Evolutionary conservation across 169 alveolate species (phyloP), one percentile per base, ranked within the genome.

Genomic region (Theileria annulata): DNA sequence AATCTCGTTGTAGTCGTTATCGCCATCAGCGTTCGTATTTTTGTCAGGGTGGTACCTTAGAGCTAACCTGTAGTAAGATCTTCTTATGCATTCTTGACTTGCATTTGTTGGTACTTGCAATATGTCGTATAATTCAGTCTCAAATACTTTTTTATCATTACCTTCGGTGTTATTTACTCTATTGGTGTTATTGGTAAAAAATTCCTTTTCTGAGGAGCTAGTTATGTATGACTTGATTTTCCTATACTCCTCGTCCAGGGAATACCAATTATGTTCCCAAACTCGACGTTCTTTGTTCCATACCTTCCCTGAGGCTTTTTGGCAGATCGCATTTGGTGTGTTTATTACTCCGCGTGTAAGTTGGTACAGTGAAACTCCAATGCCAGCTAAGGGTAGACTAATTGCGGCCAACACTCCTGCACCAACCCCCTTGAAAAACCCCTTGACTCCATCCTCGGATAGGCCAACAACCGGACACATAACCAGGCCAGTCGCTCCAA

Each of bases 41-140:
- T 96, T 95, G 81, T 96, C 99, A 10, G 99, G 99, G 81, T 96
- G 99, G 78, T 90, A 93, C 85, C 93, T 88, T 72, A 92, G 86
- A 9, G 98, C 98, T 31, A 92, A 87, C 72, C 92, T 91, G 76
- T 95, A 95, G 77, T 95, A 95, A 56, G 88, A 93, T 23, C 95
- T 67, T 63, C 95, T 88, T 35, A 89, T 89, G 69, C 78, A 91
- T 54, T 75, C 80, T 81, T 89, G 95, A 19, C 82, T 85, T 15
- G 97, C 97, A 56, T 86, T 79, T n/a, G 95, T 79, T 3, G 96
- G 88, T 3, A 94, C 95, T 30, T 87, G 92, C 78, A 94, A 80
- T 9, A 92, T 79, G 28, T 91, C 95, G 76, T 94, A 94, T 72
- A 87, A 85, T 59, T 91, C 93, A 35, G 92, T 93, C 73, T 94